Conservation (phyloP, 139 green algal species). For the Micractinium conductrix region DNA sequence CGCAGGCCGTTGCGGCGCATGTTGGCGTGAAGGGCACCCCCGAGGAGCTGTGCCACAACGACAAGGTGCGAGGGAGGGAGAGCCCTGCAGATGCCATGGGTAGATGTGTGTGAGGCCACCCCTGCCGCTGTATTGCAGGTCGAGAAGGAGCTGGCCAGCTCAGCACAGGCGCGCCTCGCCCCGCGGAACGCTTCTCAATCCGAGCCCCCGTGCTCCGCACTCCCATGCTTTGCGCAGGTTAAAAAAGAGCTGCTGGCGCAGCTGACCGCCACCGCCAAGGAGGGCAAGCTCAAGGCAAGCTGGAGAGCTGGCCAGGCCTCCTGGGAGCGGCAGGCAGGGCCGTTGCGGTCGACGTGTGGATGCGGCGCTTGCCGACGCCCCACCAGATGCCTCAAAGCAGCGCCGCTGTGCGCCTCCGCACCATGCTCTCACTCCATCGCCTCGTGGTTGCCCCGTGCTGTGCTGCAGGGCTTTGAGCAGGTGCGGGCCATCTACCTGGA, state of each 20-base stretch:
- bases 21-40: conserved; percentile 47
- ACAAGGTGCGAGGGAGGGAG: not conserved
- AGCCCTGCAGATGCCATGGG: not conserved
- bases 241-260: conserved; percentile 52
- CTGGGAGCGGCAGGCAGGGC: too few relatives aligned
- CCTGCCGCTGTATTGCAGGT: not conserved
- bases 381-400: too few relatives aligned
- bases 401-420: too few relatives aligned
- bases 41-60: conserved; percentile 46
- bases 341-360: too few relatives aligned
- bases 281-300: conserved; percentile 81
- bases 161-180: not conserved
- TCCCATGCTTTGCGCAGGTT: conserved; percentile 9
- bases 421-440: too few relatives aligned
- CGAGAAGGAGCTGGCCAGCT: too few relatives aligned
- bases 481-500: conserved; percentile 71
- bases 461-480: conserved; percentile 72
- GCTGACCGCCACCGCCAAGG: conserved; percentile 78
- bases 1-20: conserved; percentile 64
- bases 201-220: not conserved
- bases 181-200: not conserved
- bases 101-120: not conserved
- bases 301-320: not conserved
- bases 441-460: not conserved
- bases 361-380: too few relatives aligned